Evolutionary conservation across 225 moss, liverwort and hornwort genomes (phyloP).

Genomic region (Thuidium tamariscinum): DNA sequence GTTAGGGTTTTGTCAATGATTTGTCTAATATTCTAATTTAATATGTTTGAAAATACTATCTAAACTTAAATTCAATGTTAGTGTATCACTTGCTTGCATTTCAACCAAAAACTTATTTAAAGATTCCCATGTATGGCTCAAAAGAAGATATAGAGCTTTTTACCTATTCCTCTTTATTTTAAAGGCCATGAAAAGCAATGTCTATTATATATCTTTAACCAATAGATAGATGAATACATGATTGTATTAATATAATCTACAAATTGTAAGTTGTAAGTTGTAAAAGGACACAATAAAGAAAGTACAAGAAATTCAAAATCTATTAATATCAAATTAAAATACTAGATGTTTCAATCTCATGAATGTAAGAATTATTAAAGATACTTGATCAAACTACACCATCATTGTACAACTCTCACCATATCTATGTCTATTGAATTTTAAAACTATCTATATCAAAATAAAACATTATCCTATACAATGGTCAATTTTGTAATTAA

Average conservation of each 20-base stretch:
- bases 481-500: no score
- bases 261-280: accelerated
- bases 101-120: not conserved
- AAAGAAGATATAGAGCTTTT: accelerated
- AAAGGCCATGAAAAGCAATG: not conserved
- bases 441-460: not conserved
- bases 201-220: accelerated
- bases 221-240: not conserved
- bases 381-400: not conserved
- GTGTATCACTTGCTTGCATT: not conserved
- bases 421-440: not conserved
- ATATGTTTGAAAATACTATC: not conserved
- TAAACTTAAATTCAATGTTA: not conserved
- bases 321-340: not conserved
- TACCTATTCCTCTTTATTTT: not conserved
- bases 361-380: not conserved
- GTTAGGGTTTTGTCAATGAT: no score
- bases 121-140: accelerated
- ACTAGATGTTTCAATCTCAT: not conserved
- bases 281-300: not conserved
- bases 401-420: not conserved
- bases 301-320: not conserved
- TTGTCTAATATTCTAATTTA: accelerated
- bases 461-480: no score
- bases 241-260: not conserved